Base-by-base conservation (phyloP, 768 basidiomycete species). In the Mycena floridula region DNA sequence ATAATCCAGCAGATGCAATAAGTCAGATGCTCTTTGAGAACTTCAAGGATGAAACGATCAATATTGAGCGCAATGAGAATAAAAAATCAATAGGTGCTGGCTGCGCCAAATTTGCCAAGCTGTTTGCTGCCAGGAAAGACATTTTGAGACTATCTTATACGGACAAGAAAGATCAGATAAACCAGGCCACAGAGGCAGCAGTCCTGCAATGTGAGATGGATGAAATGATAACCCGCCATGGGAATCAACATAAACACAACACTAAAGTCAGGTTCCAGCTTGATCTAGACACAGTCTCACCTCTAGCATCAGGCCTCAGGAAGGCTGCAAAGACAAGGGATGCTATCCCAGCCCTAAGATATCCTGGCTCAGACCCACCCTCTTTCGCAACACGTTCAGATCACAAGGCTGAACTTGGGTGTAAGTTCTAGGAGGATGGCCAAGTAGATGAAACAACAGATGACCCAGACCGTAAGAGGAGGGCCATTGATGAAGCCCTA, bases 331-430 rank as follows among this genome's bases (percentile, higher is more conserved):
- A 44, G 15, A 24, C n/a, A 37, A 37, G 27, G 15, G 16, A 35
- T 1, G 30, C 49, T 0, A 12, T 21, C 0, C 11, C 42, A 6
- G 58, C 52, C 50, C 48, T 49, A 0, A 22, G 47, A 1, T 35
- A 51, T 1, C 43, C 53, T 0, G 15, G 15, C 11, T 18, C 38
- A 2, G 25, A 52, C 24, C 50, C 43, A 28, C 3, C 37, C 22
- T 3, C 20, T 9, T 39, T 16, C 21, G 18, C 15, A 22, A 39
- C 9, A 9, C 9, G 30, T 1, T 38, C 49, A 0, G 13, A 16
- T 0, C 15, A 46, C 5, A 58, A 53, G 54, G 51, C 50, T n/a
- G 16, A 21, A 18, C n/a, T 39, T 16, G 37, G 9, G 9, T 9
- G 37, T 9, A 22, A n/a, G 9, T 39, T 9, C 18, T 18, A 39